Percentiles rank a stretch among this genome's conserved stretches.
These are phyloP conservation scores for Fraxinus quadrangulata DNA, from an alignment of 257 asterid genomes.

Conservation along the genomic window DNA sequence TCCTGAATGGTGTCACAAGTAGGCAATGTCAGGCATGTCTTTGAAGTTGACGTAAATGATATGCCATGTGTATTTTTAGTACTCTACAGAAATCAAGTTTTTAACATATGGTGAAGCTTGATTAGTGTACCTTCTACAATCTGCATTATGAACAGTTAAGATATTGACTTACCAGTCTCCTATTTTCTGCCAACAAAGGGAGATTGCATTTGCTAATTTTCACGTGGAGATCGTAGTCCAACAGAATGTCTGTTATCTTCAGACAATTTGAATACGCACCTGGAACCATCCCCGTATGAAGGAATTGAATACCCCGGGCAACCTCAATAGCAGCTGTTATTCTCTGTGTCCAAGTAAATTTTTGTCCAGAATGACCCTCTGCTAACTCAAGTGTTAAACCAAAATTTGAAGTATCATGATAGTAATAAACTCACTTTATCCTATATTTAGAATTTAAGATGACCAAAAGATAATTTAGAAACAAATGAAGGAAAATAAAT, in stretches of 20 bases:
- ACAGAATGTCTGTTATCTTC: conserved; percentile 66
- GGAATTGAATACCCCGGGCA: conserved; percentile 77
- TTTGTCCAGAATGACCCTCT: conserved; percentile 46
- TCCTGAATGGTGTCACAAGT: conserved; percentile 37
- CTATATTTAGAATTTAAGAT: background rate
- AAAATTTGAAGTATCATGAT: background rate
- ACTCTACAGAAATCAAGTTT: background rate
- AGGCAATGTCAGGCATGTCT: conserved; percentile 14
- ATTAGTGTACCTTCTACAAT: background rate
- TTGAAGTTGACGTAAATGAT: conserved; percentile 9
- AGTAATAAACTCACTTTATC: background rate
- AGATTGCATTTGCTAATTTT: conserved; percentile 76
- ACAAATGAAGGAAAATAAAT: too few relatives aligned
- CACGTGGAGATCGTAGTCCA: conserved; percentile 65
- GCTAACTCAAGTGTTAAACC: conserved; percentile 21
- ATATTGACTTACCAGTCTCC: conserved; percentile 44
- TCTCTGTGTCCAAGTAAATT: conserved; percentile 68
- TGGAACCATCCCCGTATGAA: conserved; percentile 83
- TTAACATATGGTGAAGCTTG: background rate
- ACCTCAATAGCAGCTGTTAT: conserved; percentile 71
- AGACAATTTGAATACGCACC: conserved; percentile 65
- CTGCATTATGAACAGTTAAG: background rate
- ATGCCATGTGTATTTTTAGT: background rate
- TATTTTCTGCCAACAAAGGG: conserved; percentile 52
- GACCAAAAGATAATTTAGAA: background rate